Evolutionary conservation across 345 rosid species (phyloP).

Genomic region (Citrus sinensis): DVS_A1.0 CM039164.1:27509001-27509500

Average conservation of each 20-base stretch:
- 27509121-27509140: conserved; percentile 25
- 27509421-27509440: conserved; percentile 60
- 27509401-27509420: conserved; percentile 37
- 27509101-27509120: too few relatives aligned
- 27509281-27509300: conserved; percentile 31
- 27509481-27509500: conserved; percentile 75
- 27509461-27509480: conserved; percentile 61
- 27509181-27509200: conserved; percentile 6
- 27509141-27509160: conserved; percentile 30
- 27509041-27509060: too few relatives aligned
- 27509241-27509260: conserved; percentile 32
- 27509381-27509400: conserved; percentile 41
- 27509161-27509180: conserved; percentile 42
- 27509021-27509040: too few relatives aligned
- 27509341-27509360: conserved; percentile 25
- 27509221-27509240: conserved; percentile 33
- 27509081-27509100: too few relatives aligned
- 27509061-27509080: too few relatives aligned
- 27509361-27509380: conserved; percentile 36
- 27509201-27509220: conserved; percentile 24
- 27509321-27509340: conserved; percentile 18
- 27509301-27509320: conserved; percentile 34
- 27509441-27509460: conserved; percentile 67
- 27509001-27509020: neutral
- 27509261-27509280: conserved; percentile 37